Conservation (phyloP, 495 filamentous ascomycete genomes). For the Penicillium crystallinum region DNA sequence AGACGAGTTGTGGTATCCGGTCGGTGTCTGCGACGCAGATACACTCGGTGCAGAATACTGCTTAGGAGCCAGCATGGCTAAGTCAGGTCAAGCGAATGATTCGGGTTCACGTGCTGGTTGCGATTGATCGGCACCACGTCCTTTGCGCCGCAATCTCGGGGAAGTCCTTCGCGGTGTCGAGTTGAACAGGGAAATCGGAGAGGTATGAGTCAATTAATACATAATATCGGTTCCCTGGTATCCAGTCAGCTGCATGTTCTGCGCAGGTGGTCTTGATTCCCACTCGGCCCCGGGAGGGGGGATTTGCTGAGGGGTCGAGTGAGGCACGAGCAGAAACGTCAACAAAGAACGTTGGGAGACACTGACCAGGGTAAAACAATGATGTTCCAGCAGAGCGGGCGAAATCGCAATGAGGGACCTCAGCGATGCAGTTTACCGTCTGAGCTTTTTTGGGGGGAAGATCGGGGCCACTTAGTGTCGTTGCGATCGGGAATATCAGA, state of each 20-base stretch:
- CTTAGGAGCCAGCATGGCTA: constrained; percentile 83
- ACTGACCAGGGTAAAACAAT: constrained; percentile 5
- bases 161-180: constrained; percentile 6
- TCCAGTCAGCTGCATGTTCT: constrained; percentile 8
- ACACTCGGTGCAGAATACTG: constrained; percentile 60
- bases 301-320: neutral
- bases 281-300: neutral
- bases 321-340: neutral
- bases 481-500: constrained; percentile 18
- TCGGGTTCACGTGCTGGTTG: neutral
- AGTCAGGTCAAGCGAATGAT: neutral
- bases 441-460: constrained; percentile 23
- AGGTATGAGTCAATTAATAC: constrained; percentile 12
- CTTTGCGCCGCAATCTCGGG: constrained; percentile 11
- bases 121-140: constrained; percentile 1
- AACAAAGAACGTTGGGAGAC: neutral
- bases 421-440: constrained; percentile 9
- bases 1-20: constrained; percentile 45
- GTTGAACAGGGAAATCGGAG: constrained; percentile 6
- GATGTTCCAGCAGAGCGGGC: constrained; percentile 4
- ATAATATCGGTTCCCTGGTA: constrained; percentile 14
- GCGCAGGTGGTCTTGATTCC: neutral
- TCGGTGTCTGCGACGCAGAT: constrained; percentile 48
- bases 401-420: constrained; percentile 13
- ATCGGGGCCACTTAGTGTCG: constrained; percentile 24